Conservation (phyloP, 331 rosid species). For the Quercus phellos region DNA sequence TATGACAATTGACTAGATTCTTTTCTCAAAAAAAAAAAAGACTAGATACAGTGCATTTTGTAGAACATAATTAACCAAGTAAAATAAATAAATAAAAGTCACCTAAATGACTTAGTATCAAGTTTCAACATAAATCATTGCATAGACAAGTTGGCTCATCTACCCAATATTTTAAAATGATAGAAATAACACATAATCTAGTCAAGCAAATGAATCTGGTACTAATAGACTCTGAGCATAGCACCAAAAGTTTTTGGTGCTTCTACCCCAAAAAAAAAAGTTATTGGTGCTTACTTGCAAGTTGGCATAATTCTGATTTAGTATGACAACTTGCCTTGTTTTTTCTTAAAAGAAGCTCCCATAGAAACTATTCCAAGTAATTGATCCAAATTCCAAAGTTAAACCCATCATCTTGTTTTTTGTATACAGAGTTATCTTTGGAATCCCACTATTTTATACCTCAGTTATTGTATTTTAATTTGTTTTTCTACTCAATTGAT, state of each 20-base stretch:
- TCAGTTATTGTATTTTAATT: neutral
- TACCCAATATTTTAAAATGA: neutral
- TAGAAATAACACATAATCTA: neutral
- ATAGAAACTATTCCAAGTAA: neutral
- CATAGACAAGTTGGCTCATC: neutral
- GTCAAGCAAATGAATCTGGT: neutral
- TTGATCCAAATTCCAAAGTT: neutral
- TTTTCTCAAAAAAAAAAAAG: too few species aligned
- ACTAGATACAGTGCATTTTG: neutral
- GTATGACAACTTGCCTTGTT: slow-evolving; percentile 19
- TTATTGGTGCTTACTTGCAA: neutral
- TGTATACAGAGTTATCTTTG: neutral
- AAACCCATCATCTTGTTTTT: neutral
- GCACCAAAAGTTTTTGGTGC: neutral
- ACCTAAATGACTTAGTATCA: neutral
- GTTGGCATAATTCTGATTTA: slow-evolving; percentile 18
- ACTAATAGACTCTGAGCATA: neutral
- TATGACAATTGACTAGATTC: neutral
- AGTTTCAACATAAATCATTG: neutral
- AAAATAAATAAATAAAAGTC: neutral
- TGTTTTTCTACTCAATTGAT: neutral
- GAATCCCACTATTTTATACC: neutral
- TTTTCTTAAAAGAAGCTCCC: neutral
- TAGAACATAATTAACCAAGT: neutral
- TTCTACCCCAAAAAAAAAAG: too few species aligned